These are phyloP conservation scores for Selaginella tamariscina DNA, from an alignment of 75 land plant genomes.

Conservation along the genomic window DNA sequence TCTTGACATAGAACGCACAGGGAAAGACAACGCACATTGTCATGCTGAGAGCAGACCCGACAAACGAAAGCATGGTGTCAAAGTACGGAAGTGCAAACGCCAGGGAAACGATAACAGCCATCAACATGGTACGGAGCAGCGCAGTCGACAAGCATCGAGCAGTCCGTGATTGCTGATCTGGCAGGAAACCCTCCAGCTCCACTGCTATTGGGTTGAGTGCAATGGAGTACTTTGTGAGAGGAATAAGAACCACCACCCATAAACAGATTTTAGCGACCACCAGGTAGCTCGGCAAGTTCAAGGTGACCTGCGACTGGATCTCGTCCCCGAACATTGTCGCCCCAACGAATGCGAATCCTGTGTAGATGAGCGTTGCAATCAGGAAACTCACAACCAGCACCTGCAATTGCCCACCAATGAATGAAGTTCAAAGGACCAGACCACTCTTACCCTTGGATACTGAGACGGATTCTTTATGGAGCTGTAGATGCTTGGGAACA, in stretches of 20 bases:
- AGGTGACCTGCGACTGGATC: conserved; percentile 51
- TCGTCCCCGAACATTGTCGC: conserved; percentile 41
- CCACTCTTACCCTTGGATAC: conserved; percentile 47
- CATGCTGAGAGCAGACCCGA: conserved; percentile 55
- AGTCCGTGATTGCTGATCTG: conserved; percentile 20
- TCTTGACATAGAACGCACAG: conserved; percentile 47
- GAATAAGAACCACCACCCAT: conserved; percentile 69
- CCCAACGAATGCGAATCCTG: conserved; percentile 46
- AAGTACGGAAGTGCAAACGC: conserved; percentile 56
- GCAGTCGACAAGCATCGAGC: conserved; percentile 6
- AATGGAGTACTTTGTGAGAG: conserved; percentile 65
- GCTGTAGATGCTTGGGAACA: conserved; percentile 50
- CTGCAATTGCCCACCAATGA: conserved; percentile 25
- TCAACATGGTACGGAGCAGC: conserved; percentile 26
- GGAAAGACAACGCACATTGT: conserved; percentile 47
- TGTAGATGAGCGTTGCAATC: conserved; percentile 31
- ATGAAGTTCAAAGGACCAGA: not conserved
- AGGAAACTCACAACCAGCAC: conserved; percentile 49
- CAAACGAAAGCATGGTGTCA: conserved; percentile 43
- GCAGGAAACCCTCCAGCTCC: conserved; percentile 42
- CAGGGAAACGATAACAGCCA: conserved; percentile 26
- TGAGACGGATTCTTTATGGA: conserved; percentile 67
- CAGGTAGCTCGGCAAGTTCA: conserved; percentile 57
- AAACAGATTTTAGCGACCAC: conserved; percentile 46
- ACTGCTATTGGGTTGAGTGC: conserved; percentile 54